Conservation (phyloP, 106 monocot genomes). For the Allium fistulosum region DNA sequence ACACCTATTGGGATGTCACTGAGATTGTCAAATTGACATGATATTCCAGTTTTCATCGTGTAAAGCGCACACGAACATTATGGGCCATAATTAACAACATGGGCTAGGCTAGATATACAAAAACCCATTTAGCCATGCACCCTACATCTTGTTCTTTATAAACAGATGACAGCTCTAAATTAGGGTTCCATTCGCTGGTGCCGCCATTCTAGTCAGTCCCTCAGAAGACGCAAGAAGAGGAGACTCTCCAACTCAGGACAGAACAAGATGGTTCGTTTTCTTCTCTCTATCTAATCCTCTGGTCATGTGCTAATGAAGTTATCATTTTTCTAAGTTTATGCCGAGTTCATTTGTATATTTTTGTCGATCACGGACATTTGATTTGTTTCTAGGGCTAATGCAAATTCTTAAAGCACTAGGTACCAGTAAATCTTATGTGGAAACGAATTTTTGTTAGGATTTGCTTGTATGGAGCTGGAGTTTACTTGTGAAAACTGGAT, state of each 20-base stretch:
- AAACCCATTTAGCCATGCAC: not conserved
- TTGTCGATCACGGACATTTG: not conserved
- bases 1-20: too few species aligned
- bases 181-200: constrained; percentile 2
- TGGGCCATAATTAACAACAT: too few species aligned
- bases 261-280: constrained; percentile 6
- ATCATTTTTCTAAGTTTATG: not conserved
- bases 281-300: not conserved
- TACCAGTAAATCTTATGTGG: too few species aligned
- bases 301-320: not conserved
- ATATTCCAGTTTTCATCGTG: too few species aligned
- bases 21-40: too few species aligned
- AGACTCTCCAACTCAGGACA: not conserved
- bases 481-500: too few species aligned
- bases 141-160: constrained; percentile 2
- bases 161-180: not conserved
- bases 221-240: not conserved
- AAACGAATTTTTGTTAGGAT: too few species aligned
- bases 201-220: too few species aligned
- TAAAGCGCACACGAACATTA: too few species aligned
- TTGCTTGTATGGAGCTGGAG: too few species aligned
- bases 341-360: not conserved
- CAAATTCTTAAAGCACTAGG: too few species aligned
- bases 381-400: not conserved
- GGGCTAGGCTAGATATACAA: too few species aligned